phyloP scores from a whole-genome alignment of 345 rosid species.

The Trapa incisa region DNA sequence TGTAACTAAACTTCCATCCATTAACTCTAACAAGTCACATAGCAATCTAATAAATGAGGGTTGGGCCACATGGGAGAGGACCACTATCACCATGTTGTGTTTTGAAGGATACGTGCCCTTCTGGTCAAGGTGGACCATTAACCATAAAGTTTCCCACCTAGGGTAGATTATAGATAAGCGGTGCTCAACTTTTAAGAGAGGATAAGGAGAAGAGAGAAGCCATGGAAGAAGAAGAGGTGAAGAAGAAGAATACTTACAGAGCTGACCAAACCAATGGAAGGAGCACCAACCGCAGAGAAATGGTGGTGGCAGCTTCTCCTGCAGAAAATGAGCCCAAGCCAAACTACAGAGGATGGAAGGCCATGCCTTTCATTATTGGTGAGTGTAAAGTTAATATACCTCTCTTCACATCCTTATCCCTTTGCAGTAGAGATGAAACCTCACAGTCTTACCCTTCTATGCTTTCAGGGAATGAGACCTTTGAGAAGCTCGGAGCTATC shows the following conservation, averaged over 20 bases:
- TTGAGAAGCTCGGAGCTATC: conserved; percentile 84
- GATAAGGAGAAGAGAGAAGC: conserved; percentile 2
- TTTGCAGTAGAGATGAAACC: background rate
- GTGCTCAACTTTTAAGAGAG: background rate
- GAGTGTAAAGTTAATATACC: background rate
- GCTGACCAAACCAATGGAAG: background rate
- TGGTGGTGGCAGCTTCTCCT: background rate
- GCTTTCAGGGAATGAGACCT: conserved; percentile 56
- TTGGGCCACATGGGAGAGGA: background rate
- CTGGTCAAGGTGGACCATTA: background rate
- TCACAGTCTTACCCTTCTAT: no score
- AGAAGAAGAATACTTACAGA: background rate
- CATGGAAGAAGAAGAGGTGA: background rate
- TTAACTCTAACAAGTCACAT: background rate
- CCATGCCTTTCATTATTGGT: conserved; percentile 71
- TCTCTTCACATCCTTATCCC: background rate
- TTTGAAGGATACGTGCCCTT: no score
- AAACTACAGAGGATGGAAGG: conserved; percentile 60
- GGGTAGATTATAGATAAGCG: conserved; percentile 1
- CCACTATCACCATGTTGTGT: no score
- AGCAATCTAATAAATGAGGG: background rate
- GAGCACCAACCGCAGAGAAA: conserved; percentile 9
- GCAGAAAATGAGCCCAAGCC: conserved; percentile 24
- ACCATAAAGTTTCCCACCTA: background rate
- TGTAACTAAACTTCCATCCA: background rate